These are phyloP conservation scores for Fusarium decemcellulare DNA, from an alignment of 2,329 filamentous ascomycete genomes.

Conservation along the genomic window DNA sequence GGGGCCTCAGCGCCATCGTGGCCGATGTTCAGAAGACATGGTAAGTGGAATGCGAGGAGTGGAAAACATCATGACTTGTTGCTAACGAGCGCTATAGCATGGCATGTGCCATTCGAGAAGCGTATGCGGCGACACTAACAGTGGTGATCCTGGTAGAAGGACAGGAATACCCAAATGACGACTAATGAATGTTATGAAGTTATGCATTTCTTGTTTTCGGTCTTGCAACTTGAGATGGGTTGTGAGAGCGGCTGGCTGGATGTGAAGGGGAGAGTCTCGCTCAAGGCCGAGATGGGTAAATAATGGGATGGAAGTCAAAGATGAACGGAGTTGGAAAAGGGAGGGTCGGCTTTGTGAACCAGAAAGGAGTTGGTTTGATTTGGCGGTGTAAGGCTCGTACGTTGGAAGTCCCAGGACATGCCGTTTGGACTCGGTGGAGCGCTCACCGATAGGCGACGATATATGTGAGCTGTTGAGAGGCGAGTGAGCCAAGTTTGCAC, in stretches of 20 bases:
- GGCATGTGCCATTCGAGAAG: constrained; percentile 81
- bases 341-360: constrained; percentile 20
- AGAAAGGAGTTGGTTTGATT: constrained; percentile 11
- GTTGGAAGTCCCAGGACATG: constrained; percentile 4
- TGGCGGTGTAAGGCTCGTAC: constrained; percentile 24
- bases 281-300: constrained; percentile 11
- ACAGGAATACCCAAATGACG: constrained; percentile 59
- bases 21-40: constrained; percentile 79
- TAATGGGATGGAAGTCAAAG: constrained; percentile 5
- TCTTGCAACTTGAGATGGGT: constrained; percentile 16
- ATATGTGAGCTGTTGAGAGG: constrained; percentile 10
- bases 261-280: constrained; percentile 27
- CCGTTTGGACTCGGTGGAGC: constrained; percentile 12
- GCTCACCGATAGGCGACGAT: not conserved
- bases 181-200: constrained; percentile 49
- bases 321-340: constrained; percentile 14
- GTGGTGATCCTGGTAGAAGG: constrained; percentile 78
- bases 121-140: constrained; percentile 80
- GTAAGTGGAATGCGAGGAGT: constrained; percentile 56
- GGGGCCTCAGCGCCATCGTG: constrained; percentile 79
- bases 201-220: constrained; percentile 34
- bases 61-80: not conserved
- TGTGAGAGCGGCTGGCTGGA: constrained; percentile 19
- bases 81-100: constrained; percentile 62
- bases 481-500: constrained; percentile 3